Evolutionary conservation across 1,284 basidiomycete genomes (phyloP), one percentile per base, ranked within the genome.

Genomic region (Tausonia pullulans): DNA sequence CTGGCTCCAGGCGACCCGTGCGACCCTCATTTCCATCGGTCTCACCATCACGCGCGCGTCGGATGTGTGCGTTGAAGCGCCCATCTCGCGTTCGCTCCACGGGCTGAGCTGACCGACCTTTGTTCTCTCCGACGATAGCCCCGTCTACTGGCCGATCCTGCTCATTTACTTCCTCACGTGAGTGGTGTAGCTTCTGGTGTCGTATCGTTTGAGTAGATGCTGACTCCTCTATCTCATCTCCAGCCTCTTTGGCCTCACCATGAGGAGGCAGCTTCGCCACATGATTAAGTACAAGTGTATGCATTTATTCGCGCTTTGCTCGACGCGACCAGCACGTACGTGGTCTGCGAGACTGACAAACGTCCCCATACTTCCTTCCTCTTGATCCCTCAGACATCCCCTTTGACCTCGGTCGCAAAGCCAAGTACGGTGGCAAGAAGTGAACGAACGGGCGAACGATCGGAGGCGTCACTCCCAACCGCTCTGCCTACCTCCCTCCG

Each of bases 21-120:
- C 96, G 5, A 88, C 88, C 39, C 61, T 88, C 14, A 76, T 98
- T 64, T 87, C 92, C 4, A 74, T 96, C 57, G 76, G 87, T 62
- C 87, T 87, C 74, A 90, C 93, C 4, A 78, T 86, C 67, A 93
- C 87, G 43, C 82, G 86, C 58, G 77, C 79, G 10, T 95, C 95
- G 71, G 93, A 98, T 74, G 87, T 98, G 16, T 95, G 95, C 10
- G 95, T 98, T 39, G 98, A 96, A 78, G 98, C 95, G 92, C 93
- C 93, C 10, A 95, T 98, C 76, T 82, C 96, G 58, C 85, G 27
- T 27, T 27, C 27, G 27, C 27, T 27, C 2, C 1, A 27, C 2
- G 27, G 27, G 77, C 79, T 10, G 27, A 27, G 27, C 27, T 27
- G 27, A 27, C 27, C 27, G 1, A 27, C 27, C 2, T 27, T 27